Evolutionary conservation across 371 early-diverging fungal genomes (phyloP), one percentile per base, ranked within the genome.

Genomic region (Mortierella polycephala): DNA sequence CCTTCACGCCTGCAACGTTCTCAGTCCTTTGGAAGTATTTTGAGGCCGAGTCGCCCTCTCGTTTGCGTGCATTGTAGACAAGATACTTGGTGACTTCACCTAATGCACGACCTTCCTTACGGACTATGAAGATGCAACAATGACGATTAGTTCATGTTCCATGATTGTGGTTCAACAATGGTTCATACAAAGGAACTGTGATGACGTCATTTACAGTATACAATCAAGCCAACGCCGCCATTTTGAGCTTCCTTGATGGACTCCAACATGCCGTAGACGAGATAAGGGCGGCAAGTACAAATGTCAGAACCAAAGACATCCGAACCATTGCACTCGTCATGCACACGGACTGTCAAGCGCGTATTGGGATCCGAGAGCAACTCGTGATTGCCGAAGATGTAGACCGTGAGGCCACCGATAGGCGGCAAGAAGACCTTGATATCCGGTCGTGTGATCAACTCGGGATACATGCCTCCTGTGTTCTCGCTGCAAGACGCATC

Each of bases 41-140:
- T 39, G 87, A 88, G 0, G 98, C 98, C 1, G 94, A 93, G 71
- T 98, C 98, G 46, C 97, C 97, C 41, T 94, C 96, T 49, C 98
- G 84, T 85, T 93, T 93, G 74, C 96, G 89, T 2, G 97, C 96
- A 79, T 97, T 97, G 82, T 97, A 98, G 0, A 98, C 98, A 20
- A 97, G 87, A 68, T 97, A 98, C 82, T 98, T 98, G 45, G 97
- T 97, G 16, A 98, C 97, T 74, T 98, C 98, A 61, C 98, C 98
- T 52, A 98, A 75, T 0, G 97, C 97, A 62, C 98, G 90, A 7
- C 98, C 98, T 85, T 97, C 98, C 81, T 97, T 97, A 62, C 95
- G 89, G 85, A 94, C 90, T 90, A 63, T 37, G 45, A 45, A 20
- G 23, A 42, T 40, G 20, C 12, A 16, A 42, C n/a, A 2, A 9